Percentiles rank a stretch among this genome's conserved stretches.
These are phyloP conservation scores for Leishmania guyanensis DNA, from an alignment of 208 protist genomes.

Conservation along the genomic window DNA sequence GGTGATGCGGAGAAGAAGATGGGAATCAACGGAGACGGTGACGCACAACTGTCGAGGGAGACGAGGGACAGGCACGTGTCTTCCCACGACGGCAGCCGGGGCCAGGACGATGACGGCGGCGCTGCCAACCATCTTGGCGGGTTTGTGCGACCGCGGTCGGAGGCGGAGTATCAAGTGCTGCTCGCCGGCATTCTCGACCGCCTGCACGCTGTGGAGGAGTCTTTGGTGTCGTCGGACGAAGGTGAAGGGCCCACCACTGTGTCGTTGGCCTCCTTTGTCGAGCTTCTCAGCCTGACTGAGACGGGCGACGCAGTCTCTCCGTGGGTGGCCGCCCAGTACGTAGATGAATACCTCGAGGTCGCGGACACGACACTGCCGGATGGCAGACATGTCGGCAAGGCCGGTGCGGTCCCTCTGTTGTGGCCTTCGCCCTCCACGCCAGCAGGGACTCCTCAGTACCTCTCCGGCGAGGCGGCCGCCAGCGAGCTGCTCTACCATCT, in stretches of 20 bases:
- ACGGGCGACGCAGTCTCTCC: slow-evolving; percentile 38
- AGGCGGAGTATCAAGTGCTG: slow-evolving; percentile 19
- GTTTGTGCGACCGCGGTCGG: slow-evolving; percentile 14
- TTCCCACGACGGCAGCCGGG: neutral
- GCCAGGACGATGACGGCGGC: neutral
- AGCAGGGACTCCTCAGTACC: slow-evolving; percentile 11
- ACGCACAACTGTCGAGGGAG: neutral
- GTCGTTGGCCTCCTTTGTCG: slow-evolving; percentile 49
- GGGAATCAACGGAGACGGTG: neutral
- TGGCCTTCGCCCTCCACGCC: slow-evolving; percentile 1
- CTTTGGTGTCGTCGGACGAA: slow-evolving; percentile 23
- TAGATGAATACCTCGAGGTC: slow-evolving; percentile 42
- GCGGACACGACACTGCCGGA: neutral
- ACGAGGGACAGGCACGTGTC: neutral
- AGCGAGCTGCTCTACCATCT: slow-evolving; percentile 50
- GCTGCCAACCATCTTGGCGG: neutral
- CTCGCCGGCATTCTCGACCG: slow-evolving; percentile 15
- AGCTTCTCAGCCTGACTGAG: slow-evolving; percentile 58
- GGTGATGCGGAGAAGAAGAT: neutral
- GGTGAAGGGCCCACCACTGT: slow-evolving; percentile 21
- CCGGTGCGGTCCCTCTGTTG: slow-evolving; percentile 9
- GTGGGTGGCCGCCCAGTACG: slow-evolving; percentile 36
- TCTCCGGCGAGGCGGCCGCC: slow-evolving; percentile 53
- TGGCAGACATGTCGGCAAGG: neutral
- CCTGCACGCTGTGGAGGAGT: slow-evolving; percentile 19